phyloP scores from a whole-genome alignment of 2,329 filamentous ascomycete species.

The Tolypocladium tropicale region DNA sequence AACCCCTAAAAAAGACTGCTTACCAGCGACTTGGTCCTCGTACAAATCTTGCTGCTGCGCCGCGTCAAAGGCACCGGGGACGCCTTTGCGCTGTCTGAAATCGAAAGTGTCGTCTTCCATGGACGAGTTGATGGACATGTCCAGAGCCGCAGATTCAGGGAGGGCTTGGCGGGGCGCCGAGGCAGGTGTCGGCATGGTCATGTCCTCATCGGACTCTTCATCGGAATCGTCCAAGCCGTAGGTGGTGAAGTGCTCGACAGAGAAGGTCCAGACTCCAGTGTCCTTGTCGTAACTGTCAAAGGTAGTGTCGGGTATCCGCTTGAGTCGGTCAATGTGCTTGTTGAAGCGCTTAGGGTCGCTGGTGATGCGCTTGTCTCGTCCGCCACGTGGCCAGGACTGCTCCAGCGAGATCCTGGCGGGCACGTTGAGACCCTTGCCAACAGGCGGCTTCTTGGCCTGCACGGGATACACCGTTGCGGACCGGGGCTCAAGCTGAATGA shows the following conservation, averaged over 20 bases:
- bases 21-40: conserved; percentile 42
- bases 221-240: conserved; percentile 81
- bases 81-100: conserved; percentile 37
- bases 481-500: conserved; percentile 68
- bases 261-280: conserved; percentile 83
- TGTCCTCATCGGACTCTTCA: conserved; percentile 52
- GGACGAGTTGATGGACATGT: conserved; percentile 12
- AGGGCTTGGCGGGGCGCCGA: conserved; percentile 10
- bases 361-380: conserved; percentile 43
- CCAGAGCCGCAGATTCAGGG: conserved; percentile 9
- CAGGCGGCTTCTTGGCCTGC: conserved; percentile 65
- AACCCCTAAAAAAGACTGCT: conserved; percentile 84
- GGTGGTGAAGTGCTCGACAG: conserved; percentile 92
- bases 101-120: conserved; percentile 49
- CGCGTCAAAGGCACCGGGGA: conserved; percentile 79
- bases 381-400: conserved; percentile 78
- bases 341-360: conserved; percentile 54
- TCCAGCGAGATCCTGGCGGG: conserved; percentile 79
- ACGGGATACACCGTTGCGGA: conserved; percentile 82
- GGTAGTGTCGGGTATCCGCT: conserved; percentile 66
- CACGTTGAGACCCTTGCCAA: conserved; percentile 85
- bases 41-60: conserved; percentile 44
- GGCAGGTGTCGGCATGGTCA: conserved; percentile 13
- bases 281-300: conserved; percentile 73
- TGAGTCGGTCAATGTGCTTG: conserved; percentile 76